These are phyloP conservation scores for Secale cereale DNA, from an alignment of 176 grass and related monocot genomes.

Conservation along the genomic window DNA sequence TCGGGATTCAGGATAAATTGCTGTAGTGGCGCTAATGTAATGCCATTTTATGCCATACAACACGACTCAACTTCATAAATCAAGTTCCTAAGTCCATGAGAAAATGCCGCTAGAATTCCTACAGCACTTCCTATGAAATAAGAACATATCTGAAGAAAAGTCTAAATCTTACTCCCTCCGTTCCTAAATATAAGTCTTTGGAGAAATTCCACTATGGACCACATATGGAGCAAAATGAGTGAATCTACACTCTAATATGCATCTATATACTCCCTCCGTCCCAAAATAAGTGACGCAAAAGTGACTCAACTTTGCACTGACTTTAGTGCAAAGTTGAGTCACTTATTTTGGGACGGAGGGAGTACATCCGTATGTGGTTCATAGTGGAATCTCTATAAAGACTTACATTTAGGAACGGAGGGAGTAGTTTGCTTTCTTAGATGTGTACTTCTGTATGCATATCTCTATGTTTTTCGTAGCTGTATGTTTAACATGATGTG, in stretches of 20 bases:
- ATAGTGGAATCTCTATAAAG: too few species aligned
- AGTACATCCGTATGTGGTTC: too few species aligned
- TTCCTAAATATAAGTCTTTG: too few species aligned
- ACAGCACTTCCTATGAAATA: not conserved
- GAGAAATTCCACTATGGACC: too few species aligned
- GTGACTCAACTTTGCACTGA: too few species aligned
- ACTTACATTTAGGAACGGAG: too few species aligned
- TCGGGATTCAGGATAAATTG: slow-evolving; percentile 5
- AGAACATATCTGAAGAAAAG: not conserved
- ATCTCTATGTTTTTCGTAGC: not conserved
- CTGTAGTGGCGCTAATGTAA: not conserved
- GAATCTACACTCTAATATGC: too few species aligned
- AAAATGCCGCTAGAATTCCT: not conserved
- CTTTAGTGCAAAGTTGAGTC: too few species aligned
- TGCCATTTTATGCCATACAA: not conserved
- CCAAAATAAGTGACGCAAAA: too few species aligned
- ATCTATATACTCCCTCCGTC: too few species aligned
- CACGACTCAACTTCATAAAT: not conserved
- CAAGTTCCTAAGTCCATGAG: slow-evolving; percentile 1
- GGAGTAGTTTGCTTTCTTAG: not conserved
- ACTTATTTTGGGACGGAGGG: too few species aligned
- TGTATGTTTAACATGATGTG: slow-evolving; percentile 6
- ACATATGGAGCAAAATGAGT: too few species aligned
- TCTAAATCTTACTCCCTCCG: not conserved
- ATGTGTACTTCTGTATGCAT: slow-evolving; percentile 9